Evolutionary conservation across 805 yeast species (phyloP).

Genomic region (Lachancea kluyveri): DNA sequence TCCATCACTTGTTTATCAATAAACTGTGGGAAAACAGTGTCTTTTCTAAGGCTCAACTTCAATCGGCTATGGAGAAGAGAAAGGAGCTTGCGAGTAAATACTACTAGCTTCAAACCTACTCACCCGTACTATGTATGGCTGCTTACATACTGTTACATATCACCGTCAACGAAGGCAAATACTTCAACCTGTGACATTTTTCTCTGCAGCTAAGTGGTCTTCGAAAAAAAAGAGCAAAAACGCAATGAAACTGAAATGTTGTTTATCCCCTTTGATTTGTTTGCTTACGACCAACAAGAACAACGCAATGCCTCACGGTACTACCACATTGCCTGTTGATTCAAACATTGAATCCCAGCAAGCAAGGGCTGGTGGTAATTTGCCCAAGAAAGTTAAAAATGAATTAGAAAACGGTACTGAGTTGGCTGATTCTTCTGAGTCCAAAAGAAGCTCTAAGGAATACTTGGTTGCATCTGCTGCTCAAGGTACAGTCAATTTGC

Average conservation of each 20-base stretch:
- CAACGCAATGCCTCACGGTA: conserved; percentile 3
- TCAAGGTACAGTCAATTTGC: conserved; percentile 17
- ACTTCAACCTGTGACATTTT: too few relatives aligned
- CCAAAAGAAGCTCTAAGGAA: conserved; percentile 3
- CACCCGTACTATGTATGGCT: too few relatives aligned
- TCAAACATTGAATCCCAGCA: conserved; percentile 7
- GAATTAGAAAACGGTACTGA: conserved; percentile 5
- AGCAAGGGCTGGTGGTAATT: conserved; percentile 8
- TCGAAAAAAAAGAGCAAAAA: too few relatives aligned
- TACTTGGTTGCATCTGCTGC: conserved; percentile 21
- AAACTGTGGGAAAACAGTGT: conserved; percentile 20
- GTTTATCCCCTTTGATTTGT: not conserved
- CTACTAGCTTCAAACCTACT: too few relatives aligned
- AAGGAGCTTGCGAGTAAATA: conserved; percentile 28
- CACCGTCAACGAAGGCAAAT: too few relatives aligned
- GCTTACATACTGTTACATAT: too few relatives aligned
- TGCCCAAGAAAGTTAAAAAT: conserved; percentile 8
- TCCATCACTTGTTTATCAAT: conserved; percentile 27
- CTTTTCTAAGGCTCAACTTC: conserved; percentile 19
- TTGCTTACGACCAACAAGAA: not conserved
- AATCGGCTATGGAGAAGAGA: conserved; percentile 26
- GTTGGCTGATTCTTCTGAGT: conserved; percentile 3
- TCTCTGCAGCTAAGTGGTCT: too few relatives aligned
- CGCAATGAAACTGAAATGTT: too few relatives aligned
- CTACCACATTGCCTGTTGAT: conserved; percentile 5